Base-by-base conservation (phyloP, 202 grass and related monocot genomes). In the Elaeis oleifera region DNA sequence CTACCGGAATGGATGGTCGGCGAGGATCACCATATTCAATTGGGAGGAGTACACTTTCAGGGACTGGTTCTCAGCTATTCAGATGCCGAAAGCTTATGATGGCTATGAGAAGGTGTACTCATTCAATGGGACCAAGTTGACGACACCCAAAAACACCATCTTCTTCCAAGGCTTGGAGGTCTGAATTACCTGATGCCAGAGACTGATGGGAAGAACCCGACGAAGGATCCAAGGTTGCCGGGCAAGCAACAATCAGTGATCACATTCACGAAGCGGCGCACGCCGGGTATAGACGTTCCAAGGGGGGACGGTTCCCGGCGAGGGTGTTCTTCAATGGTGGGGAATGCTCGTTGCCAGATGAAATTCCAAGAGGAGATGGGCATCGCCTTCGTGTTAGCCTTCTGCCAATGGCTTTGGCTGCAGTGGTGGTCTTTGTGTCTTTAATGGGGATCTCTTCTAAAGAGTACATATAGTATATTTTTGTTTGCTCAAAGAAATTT, bases 51-150 rank as follows among this genome's bases (percentile, higher is more conserved):
- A 97, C 77, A 81, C 84, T 0, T 89, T 92, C 77, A 85, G 84
- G 73, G 78, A 99, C 68, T 99, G 94, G 94, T 99, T 92, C 75
- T 70, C 83, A 6, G 94, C 88, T 0, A 58, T 99, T 64, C 71
- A 75, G 64, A 78, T 99, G 54, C 60, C 60, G 32, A 4, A 55
- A 13, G 79, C 69, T 18, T 92, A 80, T 23, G 24, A 73, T 4
- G 88, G 85, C 23, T 99, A 67, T 59, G 85, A 99, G 82, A 92
- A 92, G 57, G 85, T 83, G 53, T 99, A 99, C 71, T 99, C 94
- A 3, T 99, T 99, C 77, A 99, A 99, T 14, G 79, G 85, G 0
- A 92, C 94, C 0, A 72, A 31, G 73, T 58, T 89, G 79, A 61
- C 16, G 4, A 64, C 62, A 0, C 68, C 83, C 70, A 74, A 73